A percentile compares a stretch with the other conserved stretches of the same genome.
Conservation (phyloP, 805 yeast species). For the Wickerhamomyces xylosicus region DNA sequence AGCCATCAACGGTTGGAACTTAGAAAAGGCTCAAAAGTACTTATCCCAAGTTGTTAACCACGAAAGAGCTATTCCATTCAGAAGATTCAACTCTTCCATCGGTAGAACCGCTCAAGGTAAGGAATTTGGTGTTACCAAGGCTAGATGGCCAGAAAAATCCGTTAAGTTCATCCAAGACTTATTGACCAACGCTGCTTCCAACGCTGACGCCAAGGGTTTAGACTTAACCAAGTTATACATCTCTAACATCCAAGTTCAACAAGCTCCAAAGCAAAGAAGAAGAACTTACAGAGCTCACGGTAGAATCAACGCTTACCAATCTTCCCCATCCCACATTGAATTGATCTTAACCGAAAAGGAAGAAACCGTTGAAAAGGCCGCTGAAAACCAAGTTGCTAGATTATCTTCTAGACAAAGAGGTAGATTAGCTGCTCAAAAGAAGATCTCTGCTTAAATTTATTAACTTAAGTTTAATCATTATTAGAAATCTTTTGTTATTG, state of each 20-base stretch:
- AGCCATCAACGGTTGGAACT: slow-evolving; percentile 97
- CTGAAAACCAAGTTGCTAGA: slow-evolving; percentile 58
- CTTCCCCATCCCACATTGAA: slow-evolving; percentile 98
- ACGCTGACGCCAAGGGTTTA: slow-evolving; percentile 99
- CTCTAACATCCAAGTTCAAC: slow-evolving; percentile 99
- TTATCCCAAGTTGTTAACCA: slow-evolving; percentile 93
- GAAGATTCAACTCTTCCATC: slow-evolving; percentile 92
- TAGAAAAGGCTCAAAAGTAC: slow-evolving; percentile 92
- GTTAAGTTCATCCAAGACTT: slow-evolving; percentile 92
- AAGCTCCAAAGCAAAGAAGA: slow-evolving; percentile 99
- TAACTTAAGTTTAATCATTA: neutral
- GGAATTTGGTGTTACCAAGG: slow-evolving; percentile 99
- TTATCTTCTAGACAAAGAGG: slow-evolving; percentile 88
- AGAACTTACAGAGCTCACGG: slow-evolving; percentile 99
- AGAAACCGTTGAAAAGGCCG: slow-evolving; percentile 89
- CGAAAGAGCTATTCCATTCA: slow-evolving; percentile 99
- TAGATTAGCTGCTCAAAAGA: slow-evolving; percentile 82
- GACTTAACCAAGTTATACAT: slow-evolving; percentile 89
- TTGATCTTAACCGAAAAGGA: slow-evolving; percentile 91
- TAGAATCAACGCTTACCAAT: slow-evolving; percentile 99
- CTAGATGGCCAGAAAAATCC: slow-evolving; percentile 99
- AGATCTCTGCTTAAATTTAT: slow-evolving; percentile 52
- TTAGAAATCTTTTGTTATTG: neutral
- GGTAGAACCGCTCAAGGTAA: slow-evolving; percentile 99
- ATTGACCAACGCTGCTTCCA: slow-evolving; percentile 95